These are phyloP conservation scores for Pichia cactophila DNA, from an alignment of 1,139 yeast genomes.

Conservation along the genomic window DNA sequence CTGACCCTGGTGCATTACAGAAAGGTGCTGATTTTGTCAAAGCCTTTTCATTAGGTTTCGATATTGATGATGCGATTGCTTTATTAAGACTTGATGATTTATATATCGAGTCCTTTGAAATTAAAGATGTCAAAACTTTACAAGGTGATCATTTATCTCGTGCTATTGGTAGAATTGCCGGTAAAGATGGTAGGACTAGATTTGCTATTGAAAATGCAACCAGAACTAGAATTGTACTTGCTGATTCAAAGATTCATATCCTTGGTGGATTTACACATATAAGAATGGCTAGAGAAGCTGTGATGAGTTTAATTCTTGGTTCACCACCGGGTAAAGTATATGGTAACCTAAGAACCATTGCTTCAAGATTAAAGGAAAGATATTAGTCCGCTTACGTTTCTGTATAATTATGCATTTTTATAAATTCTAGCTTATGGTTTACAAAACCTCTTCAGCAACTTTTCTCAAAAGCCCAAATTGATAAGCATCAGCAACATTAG, in stretches of 20 bases:
- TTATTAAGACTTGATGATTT: constrained; percentile 87
- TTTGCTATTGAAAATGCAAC: constrained; percentile 98
- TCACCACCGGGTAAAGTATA: constrained; percentile 98
- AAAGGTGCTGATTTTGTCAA: constrained; percentile 95
- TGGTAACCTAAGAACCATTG: constrained; percentile 93
- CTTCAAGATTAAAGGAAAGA: constrained; percentile 94
- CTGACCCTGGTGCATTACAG: constrained; percentile 90
- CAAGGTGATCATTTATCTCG: constrained; percentile 95
- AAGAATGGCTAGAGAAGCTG: constrained; percentile 95
- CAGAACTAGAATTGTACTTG: constrained; percentile 93
- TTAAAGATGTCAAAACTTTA: constrained; percentile 92
- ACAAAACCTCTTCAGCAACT: constrained; percentile 19
- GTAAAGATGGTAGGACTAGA: constrained; percentile 97
- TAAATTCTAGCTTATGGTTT: neutral
- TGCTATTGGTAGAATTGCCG: constrained; percentile 99
- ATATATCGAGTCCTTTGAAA: constrained; percentile 92
- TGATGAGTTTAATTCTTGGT: constrained; percentile 89
- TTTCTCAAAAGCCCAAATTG: constrained; percentile 54
- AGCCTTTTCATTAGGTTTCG: constrained; percentile 94
- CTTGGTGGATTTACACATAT: constrained; percentile 96
- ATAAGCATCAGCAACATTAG: constrained; percentile 53
- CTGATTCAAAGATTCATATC: constrained; percentile 93
- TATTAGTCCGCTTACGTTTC: constrained; percentile 36
- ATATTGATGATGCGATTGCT: constrained; percentile 94
- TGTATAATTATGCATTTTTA: neutral